A percentile compares a stretch with the other conserved stretches of the same genome.
Conservation (phyloP, 495 filamentous ascomycete genomes). For the Durotheca rogersii region DNA sequence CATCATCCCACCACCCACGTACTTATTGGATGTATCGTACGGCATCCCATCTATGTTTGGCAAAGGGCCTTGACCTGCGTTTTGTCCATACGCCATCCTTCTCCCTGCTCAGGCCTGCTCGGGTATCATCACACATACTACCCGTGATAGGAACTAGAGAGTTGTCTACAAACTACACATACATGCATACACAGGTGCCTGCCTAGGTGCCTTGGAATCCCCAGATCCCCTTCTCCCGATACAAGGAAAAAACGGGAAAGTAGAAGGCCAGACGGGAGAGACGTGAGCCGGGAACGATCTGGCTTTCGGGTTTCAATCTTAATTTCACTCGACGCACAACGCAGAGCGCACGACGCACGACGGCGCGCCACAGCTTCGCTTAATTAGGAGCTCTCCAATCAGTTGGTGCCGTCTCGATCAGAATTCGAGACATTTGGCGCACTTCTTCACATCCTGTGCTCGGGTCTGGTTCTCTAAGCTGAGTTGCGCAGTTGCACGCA, state of each 20-base stretch:
- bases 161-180: no score
- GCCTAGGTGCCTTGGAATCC: no score
- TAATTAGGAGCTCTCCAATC: constrained; percentile 28
- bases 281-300: constrained; percentile 5
- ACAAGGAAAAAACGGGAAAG: neutral
- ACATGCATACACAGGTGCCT: no score
- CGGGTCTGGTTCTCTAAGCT: constrained; percentile 14
- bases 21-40: constrained; percentile 8
- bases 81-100: no score
- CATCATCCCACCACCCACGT: constrained; percentile 5
- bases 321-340: constrained; percentile 11
- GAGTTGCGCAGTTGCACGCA: constrained; percentile 18
- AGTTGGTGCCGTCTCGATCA: constrained; percentile 22
- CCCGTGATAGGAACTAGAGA: no score
- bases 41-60: constrained; percentile 1
- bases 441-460: constrained; percentile 26
- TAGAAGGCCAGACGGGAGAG: neutral
- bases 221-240: constrained; percentile 4
- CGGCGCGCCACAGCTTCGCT: constrained; percentile 28
- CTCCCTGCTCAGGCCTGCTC: no score
- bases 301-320: constrained; percentile 13
- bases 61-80: no score
- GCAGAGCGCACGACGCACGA: constrained; percentile 13
- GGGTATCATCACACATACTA: no score
- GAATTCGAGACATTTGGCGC: constrained; percentile 29